Evolutionary conservation across 169 alveolate species (phyloP), one percentile per base, ranked within the genome.

Genomic region (Pseudocohnilembus persalinus): DNA sequence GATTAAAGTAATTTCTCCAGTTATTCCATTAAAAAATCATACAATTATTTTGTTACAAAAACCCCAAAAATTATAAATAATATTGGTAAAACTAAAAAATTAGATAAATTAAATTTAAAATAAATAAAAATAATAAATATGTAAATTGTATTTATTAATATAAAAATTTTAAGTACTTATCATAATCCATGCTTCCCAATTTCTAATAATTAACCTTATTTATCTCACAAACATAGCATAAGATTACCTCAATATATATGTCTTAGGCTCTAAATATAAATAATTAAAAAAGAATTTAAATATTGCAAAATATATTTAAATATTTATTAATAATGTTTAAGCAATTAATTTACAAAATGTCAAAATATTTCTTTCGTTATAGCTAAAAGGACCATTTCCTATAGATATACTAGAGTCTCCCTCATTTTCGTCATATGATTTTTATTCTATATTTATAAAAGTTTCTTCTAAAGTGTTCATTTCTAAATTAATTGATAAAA

Each of bases 401-500:
- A n/a, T n/a, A n/a, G n/a, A n/a, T n/a, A n/a, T n/a, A n/a, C n/a
- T n/a, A n/a, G n/a, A n/a, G n/a, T n/a, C n/a, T n/a, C n/a, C n/a
- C n/a, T n/a, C n/a, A 49, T 49, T 20, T 49, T 49, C 68, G 68
- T 49, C 68, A 11, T 49, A 4, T 49, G 4, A 49, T 49, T 49
- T 4, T 49, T 11, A 49, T 49, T 4, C 89, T 27, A 84, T 84
- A 0, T 77, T 84, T 16, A 84, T 73, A 63, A 75, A 84, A n/a
- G 89, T 83, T 29, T 84, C 89, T 84, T 84, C 89, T 16, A 84
- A 73, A n/a, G 89, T 74, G 68, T 84, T 84, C 74, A 84, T 84
- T 68, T 76, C 27, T 30, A 84, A 73, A 29, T 49, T 83, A n/a
- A 83, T 31, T 65, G 49, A 63, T 0, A 63, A 29, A 31, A 35